Percentiles rank a stretch among this genome's conserved stretches.
These are phyloP conservation scores for Ophiostoma sp. DNA, from an alignment of 2,329 filamentous ascomycete genomes.

Conservation along the genomic window DNA sequence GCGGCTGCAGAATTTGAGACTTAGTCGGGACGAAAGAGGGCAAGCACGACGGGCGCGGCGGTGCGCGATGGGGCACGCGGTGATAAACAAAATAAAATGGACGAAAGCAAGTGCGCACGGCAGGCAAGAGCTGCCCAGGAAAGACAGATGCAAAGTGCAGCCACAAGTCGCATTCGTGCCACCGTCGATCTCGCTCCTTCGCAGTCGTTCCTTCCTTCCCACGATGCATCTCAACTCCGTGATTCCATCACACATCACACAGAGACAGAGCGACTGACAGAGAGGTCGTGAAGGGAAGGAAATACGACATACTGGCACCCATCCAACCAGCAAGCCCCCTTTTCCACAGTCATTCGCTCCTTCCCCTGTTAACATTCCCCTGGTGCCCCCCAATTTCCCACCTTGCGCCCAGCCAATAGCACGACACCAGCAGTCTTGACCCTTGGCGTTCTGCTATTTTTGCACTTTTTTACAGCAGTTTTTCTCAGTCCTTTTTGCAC, in stretches of 20 bases:
- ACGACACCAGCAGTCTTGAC: conserved; percentile 5
- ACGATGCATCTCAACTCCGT: background rate
- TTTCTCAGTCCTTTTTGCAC: background rate
- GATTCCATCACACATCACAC: background rate
- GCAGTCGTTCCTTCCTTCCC: conserved; percentile 4
- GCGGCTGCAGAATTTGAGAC: background rate
- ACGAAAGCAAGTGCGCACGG: background rate
- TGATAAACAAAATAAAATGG: conserved; percentile 1
- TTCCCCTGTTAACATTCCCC: background rate
- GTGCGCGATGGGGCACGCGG: background rate
- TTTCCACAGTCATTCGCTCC: background rate
- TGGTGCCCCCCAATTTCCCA: conserved; percentile 1
- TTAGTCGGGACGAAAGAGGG: background rate
- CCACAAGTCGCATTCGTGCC: background rate
- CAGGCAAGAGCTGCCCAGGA: background rate
- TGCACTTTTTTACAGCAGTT: background rate
- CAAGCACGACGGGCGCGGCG: conserved; percentile 1
- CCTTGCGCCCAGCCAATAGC: conserved; percentile 12
- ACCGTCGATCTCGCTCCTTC: background rate
- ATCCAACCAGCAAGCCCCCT: background rate
- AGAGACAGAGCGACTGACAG: background rate
- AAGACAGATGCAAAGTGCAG: background rate
- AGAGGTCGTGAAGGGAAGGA: background rate
- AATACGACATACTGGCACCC: background rate
- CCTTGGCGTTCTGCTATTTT: background rate